These are phyloP conservation scores for Blepharisma japonicum DNA, from an alignment of 73 alveolate species.

Conservation along the genomic window DNA sequence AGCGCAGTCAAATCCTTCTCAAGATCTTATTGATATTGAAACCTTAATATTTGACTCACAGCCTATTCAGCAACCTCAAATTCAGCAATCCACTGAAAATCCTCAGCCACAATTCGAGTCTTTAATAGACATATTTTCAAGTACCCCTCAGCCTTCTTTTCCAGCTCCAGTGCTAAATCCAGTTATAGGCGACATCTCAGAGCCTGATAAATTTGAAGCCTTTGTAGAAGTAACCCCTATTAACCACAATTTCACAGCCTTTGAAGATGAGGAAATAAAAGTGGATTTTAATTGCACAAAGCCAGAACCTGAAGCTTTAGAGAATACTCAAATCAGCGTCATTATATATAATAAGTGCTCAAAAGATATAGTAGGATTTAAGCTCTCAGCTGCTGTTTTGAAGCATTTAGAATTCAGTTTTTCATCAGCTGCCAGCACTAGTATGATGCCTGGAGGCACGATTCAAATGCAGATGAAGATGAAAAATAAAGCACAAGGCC, in stretches of 20 bases:
- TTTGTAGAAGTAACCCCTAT: not conserved
- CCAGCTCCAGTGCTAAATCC: not conserved
- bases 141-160: not conserved
- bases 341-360: constrained; percentile 38
- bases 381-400: constrained; percentile 56
- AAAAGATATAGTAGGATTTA: constrained; percentile 33
- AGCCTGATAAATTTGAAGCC: constrained; percentile 6
- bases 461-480: constrained; percentile 55
- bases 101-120: not conserved
- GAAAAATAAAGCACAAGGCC: constrained; percentile 45
- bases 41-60: not conserved
- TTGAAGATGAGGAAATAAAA: constrained; percentile 43
- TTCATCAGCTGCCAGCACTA: constrained; percentile 36
- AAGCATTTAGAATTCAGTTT: constrained; percentile 53
- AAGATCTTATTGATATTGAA: not conserved
- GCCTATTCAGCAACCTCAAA: not conserved
- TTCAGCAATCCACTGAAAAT: not conserved
- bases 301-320: constrained; percentile 28
- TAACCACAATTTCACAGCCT: constrained; percentile 26
- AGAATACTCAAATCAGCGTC: constrained; percentile 35
- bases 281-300: constrained; percentile 36
- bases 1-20: not conserved
- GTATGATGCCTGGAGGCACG: constrained; percentile 37
- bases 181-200: not conserved
- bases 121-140: not conserved